A percentile compares a stretch with the other conserved stretches of the same genome.
Evolutionary conservation across 805 yeast species (phyloP).

Genomic region (Candida maris): DNA sequence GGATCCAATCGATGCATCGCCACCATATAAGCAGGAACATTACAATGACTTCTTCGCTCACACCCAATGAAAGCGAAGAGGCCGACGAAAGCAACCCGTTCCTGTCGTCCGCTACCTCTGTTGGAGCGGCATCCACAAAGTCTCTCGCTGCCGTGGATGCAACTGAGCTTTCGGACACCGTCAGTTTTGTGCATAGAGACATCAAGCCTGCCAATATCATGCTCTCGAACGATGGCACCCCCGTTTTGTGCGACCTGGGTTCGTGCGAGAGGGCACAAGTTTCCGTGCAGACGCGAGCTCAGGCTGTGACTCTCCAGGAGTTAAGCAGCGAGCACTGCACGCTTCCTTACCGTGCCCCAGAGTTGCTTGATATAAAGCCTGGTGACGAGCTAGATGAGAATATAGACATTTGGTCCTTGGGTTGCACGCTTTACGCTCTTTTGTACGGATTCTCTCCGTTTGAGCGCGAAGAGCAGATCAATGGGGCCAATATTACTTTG

Average conservation of each 20-base stretch:
- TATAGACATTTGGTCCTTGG: conserved; percentile 89
- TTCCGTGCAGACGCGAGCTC: conserved; percentile 53
- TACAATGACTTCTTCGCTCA: conserved; percentile 16
- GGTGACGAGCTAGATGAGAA: conserved; percentile 64
- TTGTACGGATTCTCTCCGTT: conserved; percentile 84
- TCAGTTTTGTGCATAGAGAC: conserved; percentile 82
- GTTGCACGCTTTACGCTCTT: conserved; percentile 75
- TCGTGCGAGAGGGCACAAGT: conserved; percentile 66
- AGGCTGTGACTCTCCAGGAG: conserved; percentile 75
- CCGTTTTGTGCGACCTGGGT: conserved; percentile 83
- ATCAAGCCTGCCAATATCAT: conserved; percentile 87
- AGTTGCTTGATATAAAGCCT: conserved; percentile 70
- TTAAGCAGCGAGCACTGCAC: conserved; percentile 82
- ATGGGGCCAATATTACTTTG: conserved; percentile 76
- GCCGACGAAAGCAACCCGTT: conserved; percentile 23
- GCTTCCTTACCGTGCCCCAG: conserved; percentile 87
- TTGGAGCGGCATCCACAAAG: background rate
- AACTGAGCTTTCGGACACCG: conserved; percentile 53
- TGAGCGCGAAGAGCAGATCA: conserved; percentile 73
- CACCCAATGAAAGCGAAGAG: conserved; percentile 14
- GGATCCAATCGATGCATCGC: conserved; percentile 72
- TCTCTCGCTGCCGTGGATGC: conserved; percentile 25
- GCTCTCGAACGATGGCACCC: conserved; percentile 68
- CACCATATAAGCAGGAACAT: conserved; percentile 36
- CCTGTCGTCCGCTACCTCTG: conserved; percentile 6